Conservation (phyloP, 108 stramenopile species). For the Parietichytrium sp. region DNA sequence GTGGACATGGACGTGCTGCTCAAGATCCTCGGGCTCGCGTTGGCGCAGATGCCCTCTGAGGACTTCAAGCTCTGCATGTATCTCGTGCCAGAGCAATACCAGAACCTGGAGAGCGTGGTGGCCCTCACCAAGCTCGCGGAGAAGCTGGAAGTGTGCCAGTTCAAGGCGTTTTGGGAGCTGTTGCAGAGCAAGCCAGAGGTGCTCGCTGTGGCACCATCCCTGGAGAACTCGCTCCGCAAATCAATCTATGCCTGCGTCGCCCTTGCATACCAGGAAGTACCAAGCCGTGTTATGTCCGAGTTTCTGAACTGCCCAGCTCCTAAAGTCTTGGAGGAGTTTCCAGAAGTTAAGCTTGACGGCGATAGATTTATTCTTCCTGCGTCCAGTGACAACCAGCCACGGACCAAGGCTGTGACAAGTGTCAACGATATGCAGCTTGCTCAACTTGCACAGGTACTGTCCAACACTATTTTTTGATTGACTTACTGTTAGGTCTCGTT, state of each 20-base stretch:
- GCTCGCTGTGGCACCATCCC: background rate
- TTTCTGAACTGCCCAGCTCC: conserved; percentile 22
- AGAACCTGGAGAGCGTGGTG: conserved; percentile 28
- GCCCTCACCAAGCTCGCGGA: conserved; percentile 32
- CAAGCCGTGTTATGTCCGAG: background rate
- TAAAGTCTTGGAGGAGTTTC: conserved; percentile 14
- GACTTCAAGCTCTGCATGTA: conserved; percentile 37
- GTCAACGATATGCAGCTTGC: conserved; percentile 11
- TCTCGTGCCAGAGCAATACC: conserved; percentile 27
- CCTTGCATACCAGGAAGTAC: conserved; percentile 27
- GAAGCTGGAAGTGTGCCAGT: conserved; percentile 32
- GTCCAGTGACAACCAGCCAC: background rate
- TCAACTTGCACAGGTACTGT: conserved; percentile 2
- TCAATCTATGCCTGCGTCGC: background rate
- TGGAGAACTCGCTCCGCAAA: conserved; percentile 14
- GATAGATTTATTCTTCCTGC: background rate
- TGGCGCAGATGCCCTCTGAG: background rate
- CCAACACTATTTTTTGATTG: conserved; percentile 10
- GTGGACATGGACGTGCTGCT: conserved; percentile 36
- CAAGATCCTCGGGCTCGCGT: conserved; percentile 28
- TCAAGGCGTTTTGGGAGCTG: conserved; percentile 34
- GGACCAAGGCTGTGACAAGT: background rate
- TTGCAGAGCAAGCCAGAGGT: conserved; percentile 14
- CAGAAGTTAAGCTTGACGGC: background rate
- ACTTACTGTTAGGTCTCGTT: too few relatives aligned